Evolutionary conservation across 176 grass and related monocot species (phyloP).

Genomic region (Oropetium thomaeum): DNA sequence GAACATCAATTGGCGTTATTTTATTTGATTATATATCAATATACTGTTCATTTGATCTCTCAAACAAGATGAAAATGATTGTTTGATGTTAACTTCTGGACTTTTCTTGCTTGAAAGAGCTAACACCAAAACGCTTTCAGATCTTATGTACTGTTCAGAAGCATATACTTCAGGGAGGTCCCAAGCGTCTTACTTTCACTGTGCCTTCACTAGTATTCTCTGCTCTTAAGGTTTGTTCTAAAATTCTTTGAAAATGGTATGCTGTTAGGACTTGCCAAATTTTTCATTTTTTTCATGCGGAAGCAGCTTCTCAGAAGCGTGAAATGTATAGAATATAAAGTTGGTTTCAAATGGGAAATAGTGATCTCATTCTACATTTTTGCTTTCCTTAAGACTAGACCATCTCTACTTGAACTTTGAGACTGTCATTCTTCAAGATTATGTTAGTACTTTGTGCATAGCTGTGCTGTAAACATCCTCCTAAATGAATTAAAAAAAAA

Average conservation of each 20-base stretch:
- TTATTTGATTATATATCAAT: neutral
- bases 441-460: neutral
- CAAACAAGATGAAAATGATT: neutral
- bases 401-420: neutral
- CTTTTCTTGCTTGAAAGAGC: constrained; percentile 11
- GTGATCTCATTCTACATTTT: neutral
- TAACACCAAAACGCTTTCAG: constrained; percentile 58
- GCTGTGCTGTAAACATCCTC: neutral
- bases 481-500: constrained; percentile 11
- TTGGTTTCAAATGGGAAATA: constrained; percentile 13
- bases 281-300: neutral
- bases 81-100: constrained; percentile 4
- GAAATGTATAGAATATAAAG: neutral
- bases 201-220: constrained; percentile 87
- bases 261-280: neutral
- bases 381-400: no score
- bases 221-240: constrained; percentile 73
- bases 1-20: neutral
- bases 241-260: constrained; percentile 8
- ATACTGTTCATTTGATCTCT: neutral
- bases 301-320: neutral
- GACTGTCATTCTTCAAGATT: neutral
- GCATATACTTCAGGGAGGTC: constrained; percentile 92
- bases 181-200: constrained; percentile 83
- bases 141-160: constrained; percentile 94